Conservation (phyloP, 805 yeast genomes). For the Cyberlindnera mississippiensis region DNA sequence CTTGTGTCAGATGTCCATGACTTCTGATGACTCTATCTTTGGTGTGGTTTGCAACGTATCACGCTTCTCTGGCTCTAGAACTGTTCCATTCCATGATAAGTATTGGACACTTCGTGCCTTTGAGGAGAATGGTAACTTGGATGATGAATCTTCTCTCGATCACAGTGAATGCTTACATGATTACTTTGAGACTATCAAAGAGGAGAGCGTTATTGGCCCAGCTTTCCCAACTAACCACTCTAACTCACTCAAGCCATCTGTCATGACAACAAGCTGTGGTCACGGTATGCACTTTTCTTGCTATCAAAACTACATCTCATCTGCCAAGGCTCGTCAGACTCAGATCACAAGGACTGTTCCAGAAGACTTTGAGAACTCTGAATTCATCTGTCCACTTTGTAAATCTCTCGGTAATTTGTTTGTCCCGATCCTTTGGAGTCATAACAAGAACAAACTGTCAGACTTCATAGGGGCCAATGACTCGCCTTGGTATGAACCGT, state of each 20-base stretch:
- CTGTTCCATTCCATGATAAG: constrained; percentile 56
- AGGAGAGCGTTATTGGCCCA: constrained; percentile 56
- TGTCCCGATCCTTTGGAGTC: constrained; percentile 65
- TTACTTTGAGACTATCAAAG: constrained; percentile 35
- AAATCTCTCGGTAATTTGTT: constrained; percentile 81
- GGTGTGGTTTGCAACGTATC: constrained; percentile 68
- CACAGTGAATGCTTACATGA: constrained; percentile 34
- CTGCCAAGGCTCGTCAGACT: constrained; percentile 51
- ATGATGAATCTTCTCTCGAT: constrained; percentile 11
- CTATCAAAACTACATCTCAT: constrained; percentile 56
- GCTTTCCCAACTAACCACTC: constrained; percentile 42
- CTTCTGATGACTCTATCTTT: constrained; percentile 55
- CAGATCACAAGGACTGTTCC: constrained; percentile 84
- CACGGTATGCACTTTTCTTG: constrained; percentile 91
- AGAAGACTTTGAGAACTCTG: constrained; percentile 63
- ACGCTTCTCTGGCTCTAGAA: constrained; percentile 55
- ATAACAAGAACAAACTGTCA: constrained; percentile 35
- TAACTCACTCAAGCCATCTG: constrained; percentile 32
- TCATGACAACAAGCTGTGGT: constrained; percentile 69
- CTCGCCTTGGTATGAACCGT: constrained; percentile 19
- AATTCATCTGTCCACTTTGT: constrained; percentile 87
- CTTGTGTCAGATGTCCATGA: constrained; percentile 73
- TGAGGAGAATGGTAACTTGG: constrained; percentile 35
- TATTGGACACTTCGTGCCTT: constrained; percentile 67
- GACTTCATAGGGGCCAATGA: constrained; percentile 10